Conservation (phyloP, 805 yeast genomes). For the Starmerella gropengiesseri region DNA sequence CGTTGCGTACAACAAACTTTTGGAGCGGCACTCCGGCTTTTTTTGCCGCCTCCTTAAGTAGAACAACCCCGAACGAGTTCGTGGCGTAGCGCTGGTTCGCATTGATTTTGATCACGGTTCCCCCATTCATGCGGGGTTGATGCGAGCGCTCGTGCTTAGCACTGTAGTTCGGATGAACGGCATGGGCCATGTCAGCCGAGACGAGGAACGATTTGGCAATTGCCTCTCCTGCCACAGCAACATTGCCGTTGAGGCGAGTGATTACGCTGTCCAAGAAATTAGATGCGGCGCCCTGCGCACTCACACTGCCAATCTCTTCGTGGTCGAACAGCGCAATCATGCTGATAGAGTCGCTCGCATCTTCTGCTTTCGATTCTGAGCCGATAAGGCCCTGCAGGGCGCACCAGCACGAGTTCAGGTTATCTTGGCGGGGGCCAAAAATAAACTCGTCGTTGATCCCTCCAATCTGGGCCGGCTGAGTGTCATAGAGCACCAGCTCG, state of each 20-base stretch:
- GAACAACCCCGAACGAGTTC: slow-evolving; percentile 76
- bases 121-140: slow-evolving; percentile 70
- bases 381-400: slow-evolving; percentile 62
- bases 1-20: slow-evolving; percentile 84
- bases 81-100: slow-evolving; percentile 95
- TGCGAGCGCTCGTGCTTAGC: slow-evolving; percentile 66
- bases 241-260: slow-evolving; percentile 55
- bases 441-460: slow-evolving; percentile 86
- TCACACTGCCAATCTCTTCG: slow-evolving; percentile 87
- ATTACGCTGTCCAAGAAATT: slow-evolving; percentile 74
- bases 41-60: slow-evolving; percentile 62
- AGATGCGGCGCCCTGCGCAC: slow-evolving; percentile 96
- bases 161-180: slow-evolving; percentile 85
- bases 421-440: slow-evolving; percentile 85
- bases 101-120: slow-evolving; percentile 87
- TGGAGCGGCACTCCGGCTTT: slow-evolving; percentile 69
- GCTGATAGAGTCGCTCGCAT: slow-evolving; percentile 37
- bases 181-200: slow-evolving; percentile 96
- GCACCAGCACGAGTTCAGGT: slow-evolving; percentile 75
- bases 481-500: slow-evolving; percentile 75
- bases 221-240: slow-evolving; percentile 29
- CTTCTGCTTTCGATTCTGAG: slow-evolving; percentile 34
- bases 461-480: slow-evolving; percentile 73
- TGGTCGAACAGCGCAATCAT: slow-evolving; percentile 83
- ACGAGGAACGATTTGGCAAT: slow-evolving; percentile 63